Percentiles rank a stretch among this genome's conserved stretches.
Evolutionary conservation across 2,329 filamentous ascomycete genomes (phyloP).

Genomic region (Aureobasidium subglaciale): DNA sequence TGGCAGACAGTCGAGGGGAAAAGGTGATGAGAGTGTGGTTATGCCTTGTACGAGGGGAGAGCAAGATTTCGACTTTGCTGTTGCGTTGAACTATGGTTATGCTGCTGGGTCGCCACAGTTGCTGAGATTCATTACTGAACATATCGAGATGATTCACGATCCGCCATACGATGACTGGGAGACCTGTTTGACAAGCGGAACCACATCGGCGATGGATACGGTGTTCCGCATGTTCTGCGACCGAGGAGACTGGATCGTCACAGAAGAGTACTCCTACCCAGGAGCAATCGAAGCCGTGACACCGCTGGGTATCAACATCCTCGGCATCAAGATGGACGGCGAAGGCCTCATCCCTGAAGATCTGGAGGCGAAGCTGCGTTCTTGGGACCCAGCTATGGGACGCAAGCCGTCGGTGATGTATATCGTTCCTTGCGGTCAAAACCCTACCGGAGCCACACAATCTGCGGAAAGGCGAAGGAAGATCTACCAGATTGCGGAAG

Average conservation of each 20-base stretch:
- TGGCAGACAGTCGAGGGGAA: not conserved
- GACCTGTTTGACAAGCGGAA: slow-evolving; percentile 24
- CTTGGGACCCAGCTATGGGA: slow-evolving; percentile 23
- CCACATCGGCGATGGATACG: slow-evolving; percentile 27
- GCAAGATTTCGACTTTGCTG: slow-evolving; percentile 20
- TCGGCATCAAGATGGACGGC: slow-evolving; percentile 26
- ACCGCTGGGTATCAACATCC: slow-evolving; percentile 23
- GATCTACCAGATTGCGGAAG: slow-evolving; percentile 25
- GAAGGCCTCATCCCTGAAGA: slow-evolving; percentile 23
- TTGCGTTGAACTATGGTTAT: slow-evolving; percentile 25
- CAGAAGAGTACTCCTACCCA: slow-evolving; percentile 26
- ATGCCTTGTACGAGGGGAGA: slow-evolving; percentile 6
- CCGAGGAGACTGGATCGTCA: slow-evolving; percentile 22
- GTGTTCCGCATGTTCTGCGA: slow-evolving; percentile 26
- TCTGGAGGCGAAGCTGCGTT: slow-evolving; percentile 21
- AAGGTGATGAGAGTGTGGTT: not conserved
- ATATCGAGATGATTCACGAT: slow-evolving; percentile 25
- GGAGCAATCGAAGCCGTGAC: slow-evolving; percentile 23
- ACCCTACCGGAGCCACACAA: slow-evolving; percentile 26
- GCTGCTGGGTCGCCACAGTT: slow-evolving; percentile 23
- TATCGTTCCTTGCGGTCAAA: slow-evolving; percentile 28
- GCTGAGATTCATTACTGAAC: slow-evolving; percentile 25
- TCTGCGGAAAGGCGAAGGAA: slow-evolving; percentile 20
- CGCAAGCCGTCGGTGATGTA: slow-evolving; percentile 26
- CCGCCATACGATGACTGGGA: slow-evolving; percentile 29